Percentiles rank a stretch among this genome's conserved stretches.
These are phyloP conservation scores for Ophiosphaerella herpotricha DNA, from an alignment of 2,329 filamentous ascomycete species.

Conservation along the genomic window DNA sequence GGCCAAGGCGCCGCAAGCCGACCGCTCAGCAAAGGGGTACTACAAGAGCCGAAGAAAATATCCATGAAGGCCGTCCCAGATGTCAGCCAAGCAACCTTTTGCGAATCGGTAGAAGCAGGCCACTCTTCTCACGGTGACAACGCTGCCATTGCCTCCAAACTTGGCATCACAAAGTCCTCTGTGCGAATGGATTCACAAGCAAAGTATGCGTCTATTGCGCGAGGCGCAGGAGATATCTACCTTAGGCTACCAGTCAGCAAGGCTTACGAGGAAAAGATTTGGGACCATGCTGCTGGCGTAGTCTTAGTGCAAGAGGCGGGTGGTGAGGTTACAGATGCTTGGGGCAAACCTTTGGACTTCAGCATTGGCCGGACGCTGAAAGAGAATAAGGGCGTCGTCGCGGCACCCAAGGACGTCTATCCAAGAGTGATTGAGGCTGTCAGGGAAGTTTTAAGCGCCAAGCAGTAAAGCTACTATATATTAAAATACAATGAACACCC, in stretches of 20 bases:
- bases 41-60: slow-evolving; percentile 67
- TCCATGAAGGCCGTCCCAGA: slow-evolving; percentile 77
- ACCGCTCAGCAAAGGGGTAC: slow-evolving; percentile 63
- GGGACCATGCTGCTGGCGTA: slow-evolving; percentile 96
- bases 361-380: slow-evolving; percentile 81
- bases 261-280: slow-evolving; percentile 98
- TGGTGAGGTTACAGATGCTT: slow-evolving; percentile 86
- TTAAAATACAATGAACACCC: too few relatives aligned
- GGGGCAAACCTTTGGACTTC: slow-evolving; percentile 86
- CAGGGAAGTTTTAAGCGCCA: slow-evolving; percentile 69
- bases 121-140: slow-evolving; percentile 92
- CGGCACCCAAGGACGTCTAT: slow-evolving; percentile 79
- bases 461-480: slow-evolving; percentile 9
- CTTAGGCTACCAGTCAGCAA: slow-evolving; percentile 82
- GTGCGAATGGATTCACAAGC: slow-evolving; percentile 98
- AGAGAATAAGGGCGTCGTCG: slow-evolving; percentile 92
- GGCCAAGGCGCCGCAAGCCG: slow-evolving; percentile 82
- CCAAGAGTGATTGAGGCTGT: slow-evolving; percentile 78
- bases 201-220: slow-evolving; percentile 94
- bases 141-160: slow-evolving; percentile 76
- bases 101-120: slow-evolving; percentile 91
- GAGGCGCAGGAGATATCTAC: slow-evolving; percentile 94
- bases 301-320: slow-evolving; percentile 93
- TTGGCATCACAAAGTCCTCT: slow-evolving; percentile 86
- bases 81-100: slow-evolving; percentile 84